Evolutionary conservation across 208 protist species (phyloP).

Genomic region (Angomonas deanei): DNA sequence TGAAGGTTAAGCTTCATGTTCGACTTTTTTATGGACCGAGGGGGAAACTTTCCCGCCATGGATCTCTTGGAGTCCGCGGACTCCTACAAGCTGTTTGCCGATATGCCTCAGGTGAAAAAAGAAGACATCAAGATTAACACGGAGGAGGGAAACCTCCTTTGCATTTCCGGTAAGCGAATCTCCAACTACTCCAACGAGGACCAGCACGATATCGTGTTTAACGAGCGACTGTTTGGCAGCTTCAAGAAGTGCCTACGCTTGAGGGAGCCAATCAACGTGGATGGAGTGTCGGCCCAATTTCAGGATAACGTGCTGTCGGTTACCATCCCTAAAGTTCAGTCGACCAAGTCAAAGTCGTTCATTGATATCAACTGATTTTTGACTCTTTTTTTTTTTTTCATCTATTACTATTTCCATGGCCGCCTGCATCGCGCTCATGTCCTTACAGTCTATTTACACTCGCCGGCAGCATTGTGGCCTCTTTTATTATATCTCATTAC

Average conservation of each 20-base stretch:
- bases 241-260: background rate
- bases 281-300: background rate
- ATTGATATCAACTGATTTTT: background rate
- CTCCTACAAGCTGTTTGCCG: background rate
- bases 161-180: background rate
- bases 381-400: conserved; percentile 6
- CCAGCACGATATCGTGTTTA: background rate
- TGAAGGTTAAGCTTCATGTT: background rate
- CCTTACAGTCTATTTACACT: too few species aligned
- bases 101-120: background rate
- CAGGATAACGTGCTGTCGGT: background rate
- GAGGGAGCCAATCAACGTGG: background rate
- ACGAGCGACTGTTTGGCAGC: background rate
- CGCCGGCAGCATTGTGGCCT: too few species aligned
- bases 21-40: background rate
- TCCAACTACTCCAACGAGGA: background rate
- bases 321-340: background rate
- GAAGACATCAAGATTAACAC: background rate
- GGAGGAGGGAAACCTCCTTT: background rate
- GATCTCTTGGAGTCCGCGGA: background rate
- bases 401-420: background rate
- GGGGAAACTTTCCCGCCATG: background rate
- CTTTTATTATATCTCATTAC: too few species aligned
- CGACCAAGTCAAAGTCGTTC: background rate
- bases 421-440: background rate